Evolutionary conservation across 2,329 filamentous ascomycete genomes (phyloP), one percentile per base, ranked within the genome.

Genomic region (Nemania sp.): DNA sequence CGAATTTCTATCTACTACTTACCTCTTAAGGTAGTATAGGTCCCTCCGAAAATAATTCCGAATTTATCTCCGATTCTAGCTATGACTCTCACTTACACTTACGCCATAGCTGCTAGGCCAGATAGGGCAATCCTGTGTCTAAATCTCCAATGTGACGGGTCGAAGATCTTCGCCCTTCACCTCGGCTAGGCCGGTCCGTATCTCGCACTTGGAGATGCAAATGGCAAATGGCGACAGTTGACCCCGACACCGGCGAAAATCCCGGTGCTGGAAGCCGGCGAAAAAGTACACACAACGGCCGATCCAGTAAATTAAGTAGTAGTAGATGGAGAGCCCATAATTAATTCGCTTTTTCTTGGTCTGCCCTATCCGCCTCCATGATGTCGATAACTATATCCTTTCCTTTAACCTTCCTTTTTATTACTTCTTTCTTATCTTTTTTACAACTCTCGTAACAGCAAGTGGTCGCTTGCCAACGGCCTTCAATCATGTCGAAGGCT

Each of bases 401-500:
- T 66, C 29, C 58, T 55, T 52, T 47, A 47, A 35, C 29, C 57
- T 32, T 13, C 15, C 8, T 18, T n/a, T 10, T n/a, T n/a, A n/a
- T n/a, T n/a, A n/a, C n/a, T n/a, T n/a, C n/a, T n/a, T n/a, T n/a
- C n/a, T n/a, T n/a, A n/a, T n/a, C n/a, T n/a, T n/a, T n/a, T n/a
- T 11, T 24, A 29, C 22, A 13, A 29, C 2, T 29, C 22, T 8
- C 5, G 26, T 26, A 26, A 51, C 7, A 22, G 27, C 49, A 35
- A 22, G 15, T 24, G 49, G 24, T 29, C 18, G 45, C 13, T 52
- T 60, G 53, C 53, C 27, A 45, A 54, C 43, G 6, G 24, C 35
- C 15, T 8, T 53, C 51, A 32, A 54, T 35, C 52, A 77, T 78
- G 76, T 71, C 71, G 8, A 69, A 56, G 49, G 67, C 73, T 15